phyloP scores from a whole-genome alignment of 2,329 filamentous ascomycete species.

The Hypomyces perniciosus region DNA sequence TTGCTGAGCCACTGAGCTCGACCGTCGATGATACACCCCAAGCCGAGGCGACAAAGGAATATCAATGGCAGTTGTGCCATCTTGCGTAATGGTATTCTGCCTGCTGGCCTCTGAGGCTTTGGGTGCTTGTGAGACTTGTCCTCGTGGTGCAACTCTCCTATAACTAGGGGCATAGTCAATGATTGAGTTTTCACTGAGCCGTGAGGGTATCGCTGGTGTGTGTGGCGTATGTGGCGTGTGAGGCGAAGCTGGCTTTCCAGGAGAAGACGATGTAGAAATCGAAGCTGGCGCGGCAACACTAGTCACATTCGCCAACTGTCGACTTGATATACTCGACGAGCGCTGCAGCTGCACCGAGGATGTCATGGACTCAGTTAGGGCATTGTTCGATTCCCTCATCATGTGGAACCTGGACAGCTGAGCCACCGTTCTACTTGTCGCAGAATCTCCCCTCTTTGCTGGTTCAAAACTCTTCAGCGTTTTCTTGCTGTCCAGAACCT shows the following conservation, averaged over 20 bases:
- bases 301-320: slow-evolving; percentile 53
- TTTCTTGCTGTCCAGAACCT: slow-evolving; percentile 79
- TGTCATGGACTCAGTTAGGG: slow-evolving; percentile 86
- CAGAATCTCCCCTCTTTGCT: slow-evolving; percentile 59
- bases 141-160: slow-evolving; percentile 26
- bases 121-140: slow-evolving; percentile 20
- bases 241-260: slow-evolving; percentile 81
- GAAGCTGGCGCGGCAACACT: slow-evolving; percentile 68
- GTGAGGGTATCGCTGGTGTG: slow-evolving; percentile 86
- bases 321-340: slow-evolving; percentile 67
- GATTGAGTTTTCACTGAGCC: slow-evolving; percentile 87
- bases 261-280: slow-evolving; percentile 79
- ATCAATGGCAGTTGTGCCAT: slow-evolving; percentile 61
- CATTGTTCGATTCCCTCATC: slow-evolving; percentile 85
- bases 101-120: slow-evolving; percentile 27
- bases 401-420: slow-evolving; percentile 79
- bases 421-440: slow-evolving; percentile 68
- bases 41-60: slow-evolving; percentile 66
- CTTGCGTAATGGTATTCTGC: slow-evolving; percentile 37
- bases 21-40: slow-evolving; percentile 51
- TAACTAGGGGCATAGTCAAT: slow-evolving; percentile 28
- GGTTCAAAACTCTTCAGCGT: slow-evolving; percentile 75
- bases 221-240: slow-evolving; percentile 90
- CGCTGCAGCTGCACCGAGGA: slow-evolving; percentile 81
- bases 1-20: slow-evolving; percentile 64